Evolutionary conservation across 2,329 filamentous ascomycete species (phyloP).

Genomic region (Fusarium tuaranense): DNA sequence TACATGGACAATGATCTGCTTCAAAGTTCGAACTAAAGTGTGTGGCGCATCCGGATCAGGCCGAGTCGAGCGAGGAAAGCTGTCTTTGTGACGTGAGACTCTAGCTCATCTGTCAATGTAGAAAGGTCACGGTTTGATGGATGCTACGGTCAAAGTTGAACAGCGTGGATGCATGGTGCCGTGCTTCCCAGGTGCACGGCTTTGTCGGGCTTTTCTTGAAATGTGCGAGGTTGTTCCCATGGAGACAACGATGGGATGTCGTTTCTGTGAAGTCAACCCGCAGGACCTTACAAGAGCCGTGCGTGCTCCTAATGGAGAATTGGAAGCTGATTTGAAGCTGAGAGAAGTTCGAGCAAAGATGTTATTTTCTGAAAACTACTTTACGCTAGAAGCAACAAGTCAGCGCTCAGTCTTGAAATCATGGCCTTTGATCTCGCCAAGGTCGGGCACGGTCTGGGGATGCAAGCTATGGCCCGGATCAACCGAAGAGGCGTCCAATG

Average conservation of each 20-base stretch:
- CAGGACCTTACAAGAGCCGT: not conserved
- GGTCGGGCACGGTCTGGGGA: slow-evolving; percentile 15
- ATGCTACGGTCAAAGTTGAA: slow-evolving; percentile 8
- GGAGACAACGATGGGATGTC: slow-evolving; percentile 18
- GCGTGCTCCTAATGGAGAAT: not conserved
- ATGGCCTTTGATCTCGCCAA: slow-evolving; percentile 10
- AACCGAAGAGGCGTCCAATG: slow-evolving; percentile 41
- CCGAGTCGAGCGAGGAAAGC: not conserved
- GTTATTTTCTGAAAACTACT: not conserved
- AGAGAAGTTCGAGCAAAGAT: not conserved
- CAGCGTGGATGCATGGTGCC: not conserved
- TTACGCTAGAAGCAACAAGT: not conserved
- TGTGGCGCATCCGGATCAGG: slow-evolving; percentile 31
- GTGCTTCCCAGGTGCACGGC: not conserved
- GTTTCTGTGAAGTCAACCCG: slow-evolving; percentile 2
- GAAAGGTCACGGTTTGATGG: not conserved
- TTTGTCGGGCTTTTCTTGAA: not conserved
- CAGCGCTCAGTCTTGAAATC: not conserved
- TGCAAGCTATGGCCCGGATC: slow-evolving; percentile 15
- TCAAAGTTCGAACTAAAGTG: slow-evolving; percentile 15
- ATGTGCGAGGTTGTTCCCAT: not conserved
- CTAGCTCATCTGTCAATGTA: not conserved
- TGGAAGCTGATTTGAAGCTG: not conserved
- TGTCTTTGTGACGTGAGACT: slow-evolving; percentile 22
- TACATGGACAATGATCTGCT: not conserved